Conservation (phyloP, 345 rosid genomes). For the Streptanthus diversifolius region DNA sequence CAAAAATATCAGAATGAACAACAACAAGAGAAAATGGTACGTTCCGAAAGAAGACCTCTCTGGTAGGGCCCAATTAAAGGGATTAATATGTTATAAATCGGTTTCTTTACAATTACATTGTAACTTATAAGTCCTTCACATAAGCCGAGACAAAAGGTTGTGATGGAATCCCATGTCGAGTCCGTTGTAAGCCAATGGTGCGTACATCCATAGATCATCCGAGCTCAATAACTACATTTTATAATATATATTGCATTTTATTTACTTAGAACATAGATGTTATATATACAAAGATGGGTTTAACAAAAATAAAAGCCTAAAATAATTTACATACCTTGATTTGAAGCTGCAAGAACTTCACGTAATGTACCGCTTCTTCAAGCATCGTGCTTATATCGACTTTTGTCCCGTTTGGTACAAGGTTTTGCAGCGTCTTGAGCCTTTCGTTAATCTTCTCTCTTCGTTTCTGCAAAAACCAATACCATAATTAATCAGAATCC, state of each 20-base stretch:
- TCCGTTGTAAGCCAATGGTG: constrained; percentile 91
- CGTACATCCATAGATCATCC: constrained; percentile 95
- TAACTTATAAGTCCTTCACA: constrained; percentile 17
- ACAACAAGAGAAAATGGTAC: constrained; percentile 6
- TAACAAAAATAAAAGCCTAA: not conserved
- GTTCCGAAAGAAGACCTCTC: constrained; percentile 17
- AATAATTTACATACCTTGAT: constrained; percentile 51
- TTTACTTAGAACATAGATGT: not conserved
- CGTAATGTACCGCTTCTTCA: constrained; percentile 90
- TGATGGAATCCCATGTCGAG: constrained; percentile 70
- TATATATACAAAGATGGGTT: not conserved
- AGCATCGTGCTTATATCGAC: constrained; percentile 94
- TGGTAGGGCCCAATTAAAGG: not conserved
- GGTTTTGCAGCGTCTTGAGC: constrained; percentile 66
- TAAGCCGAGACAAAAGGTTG: constrained; percentile 48
- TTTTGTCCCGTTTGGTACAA: constrained; percentile 93
- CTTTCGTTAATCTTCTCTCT: constrained; percentile 88
- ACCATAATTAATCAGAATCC: not conserved
- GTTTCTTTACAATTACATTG: constrained; percentile 20
- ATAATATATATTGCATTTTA: not conserved
- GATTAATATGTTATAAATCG: constrained; percentile 22
- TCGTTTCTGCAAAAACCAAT: constrained; percentile 53
- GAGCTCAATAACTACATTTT: constrained; percentile 79
- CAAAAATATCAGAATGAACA: constrained; percentile 6
- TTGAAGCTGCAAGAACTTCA: constrained; percentile 85